phyloP scores from a whole-genome alignment of 345 rosid genomes.

The Eucalyptus cladocalyx region DNA sequence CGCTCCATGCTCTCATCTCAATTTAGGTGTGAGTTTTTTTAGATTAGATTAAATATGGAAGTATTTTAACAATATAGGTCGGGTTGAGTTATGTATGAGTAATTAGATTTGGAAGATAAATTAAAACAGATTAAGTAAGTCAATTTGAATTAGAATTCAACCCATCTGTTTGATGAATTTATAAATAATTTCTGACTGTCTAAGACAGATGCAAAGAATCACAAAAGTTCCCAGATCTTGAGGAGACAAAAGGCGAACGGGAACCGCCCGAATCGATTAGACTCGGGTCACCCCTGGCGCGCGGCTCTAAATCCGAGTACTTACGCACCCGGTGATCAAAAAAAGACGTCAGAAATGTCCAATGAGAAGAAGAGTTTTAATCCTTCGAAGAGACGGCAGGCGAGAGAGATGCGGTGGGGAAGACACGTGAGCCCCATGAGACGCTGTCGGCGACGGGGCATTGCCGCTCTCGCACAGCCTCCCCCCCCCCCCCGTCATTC shows the following conservation, averaged over 20 bases:
- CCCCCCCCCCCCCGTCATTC: not conserved
- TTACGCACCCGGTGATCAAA: not conserved
- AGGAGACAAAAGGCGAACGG: not conserved
- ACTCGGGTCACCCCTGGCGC: not conserved
- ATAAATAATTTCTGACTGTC: not conserved
- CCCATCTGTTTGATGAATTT: not conserved
- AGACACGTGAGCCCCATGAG: not conserved
- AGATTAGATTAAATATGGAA: too few relatives aligned
- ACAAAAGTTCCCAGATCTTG: not conserved
- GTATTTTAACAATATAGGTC: too few relatives aligned
- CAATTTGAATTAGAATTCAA: accelerated
- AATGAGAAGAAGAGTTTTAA: not conserved
- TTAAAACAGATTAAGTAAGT: not conserved
- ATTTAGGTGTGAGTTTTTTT: not conserved
- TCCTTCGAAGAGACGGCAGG: not conserved
- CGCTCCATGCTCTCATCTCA: not conserved
- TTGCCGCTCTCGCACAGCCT: not conserved
- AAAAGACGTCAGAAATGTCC: not conserved
- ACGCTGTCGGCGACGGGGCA: not conserved
- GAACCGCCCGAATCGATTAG: not conserved
- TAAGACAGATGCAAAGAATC: not conserved
- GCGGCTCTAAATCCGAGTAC: not conserved
- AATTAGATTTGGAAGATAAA: too few relatives aligned
- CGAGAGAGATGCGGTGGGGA: not conserved
- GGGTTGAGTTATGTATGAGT: too few relatives aligned